phyloP scores from a whole-genome alignment of 352 stramenopile genomes.

The Blastocystis sp. region DNA sequence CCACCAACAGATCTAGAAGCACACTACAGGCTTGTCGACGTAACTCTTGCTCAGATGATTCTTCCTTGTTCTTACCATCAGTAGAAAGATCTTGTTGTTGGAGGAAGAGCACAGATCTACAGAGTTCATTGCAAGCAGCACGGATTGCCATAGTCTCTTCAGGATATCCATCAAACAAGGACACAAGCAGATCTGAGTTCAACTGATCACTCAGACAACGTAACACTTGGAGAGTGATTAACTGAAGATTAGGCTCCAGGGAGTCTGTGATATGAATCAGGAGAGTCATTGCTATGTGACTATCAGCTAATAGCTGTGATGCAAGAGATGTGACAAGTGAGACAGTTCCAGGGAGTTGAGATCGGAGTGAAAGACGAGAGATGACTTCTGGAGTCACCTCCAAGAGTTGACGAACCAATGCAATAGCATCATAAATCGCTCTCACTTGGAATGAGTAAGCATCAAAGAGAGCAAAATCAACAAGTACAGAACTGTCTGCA shows the following conservation, averaged over 20 bases:
- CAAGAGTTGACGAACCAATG: conserved; percentile 4
- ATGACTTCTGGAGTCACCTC: conserved; percentile 16
- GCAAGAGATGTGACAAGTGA: conserved; percentile 2
- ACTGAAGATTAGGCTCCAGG: not conserved
- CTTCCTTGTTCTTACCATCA: not conserved
- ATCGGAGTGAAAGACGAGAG: not conserved
- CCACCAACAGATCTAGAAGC: not conserved
- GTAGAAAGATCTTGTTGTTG: not conserved
- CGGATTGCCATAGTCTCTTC: not conserved
- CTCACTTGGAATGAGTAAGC: not conserved
- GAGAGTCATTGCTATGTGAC: not conserved
- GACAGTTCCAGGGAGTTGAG: not conserved
- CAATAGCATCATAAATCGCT: not conserved
- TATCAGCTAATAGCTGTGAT: conserved; percentile 16
- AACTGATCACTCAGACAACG: conserved; percentile 12
- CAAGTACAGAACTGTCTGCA: not conserved
- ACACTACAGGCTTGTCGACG: not conserved
- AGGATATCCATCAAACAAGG: conserved; percentile 16
- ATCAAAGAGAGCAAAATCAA: conserved; percentile 17
- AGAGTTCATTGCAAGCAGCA: not conserved
- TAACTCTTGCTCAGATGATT: too few species aligned
- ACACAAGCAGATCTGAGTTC: not conserved
- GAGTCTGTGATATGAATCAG: not conserved
- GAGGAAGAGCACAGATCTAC: not conserved
- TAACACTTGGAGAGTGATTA: not conserved